A percentile compares a stretch with the other conserved stretches of the same genome.
Conservation (phyloP, 805 yeast genomes). For the Priceomyces fermenticarens region DNA sequence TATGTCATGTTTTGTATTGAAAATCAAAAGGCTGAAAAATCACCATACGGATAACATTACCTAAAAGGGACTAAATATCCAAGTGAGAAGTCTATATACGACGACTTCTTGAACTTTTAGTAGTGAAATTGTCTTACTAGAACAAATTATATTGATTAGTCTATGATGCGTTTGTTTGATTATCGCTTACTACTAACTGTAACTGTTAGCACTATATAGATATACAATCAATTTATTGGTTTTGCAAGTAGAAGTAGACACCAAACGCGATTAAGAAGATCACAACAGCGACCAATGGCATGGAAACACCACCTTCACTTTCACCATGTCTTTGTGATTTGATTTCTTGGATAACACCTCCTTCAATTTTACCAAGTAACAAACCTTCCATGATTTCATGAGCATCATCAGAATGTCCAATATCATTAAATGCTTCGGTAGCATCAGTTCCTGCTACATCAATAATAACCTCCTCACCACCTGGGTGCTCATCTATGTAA, state of each 20-base stretch:
- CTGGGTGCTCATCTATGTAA: constrained; percentile 48
- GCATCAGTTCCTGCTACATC: constrained; percentile 45
- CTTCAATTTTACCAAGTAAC: constrained; percentile 77
- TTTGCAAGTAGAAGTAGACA: constrained; percentile 34
- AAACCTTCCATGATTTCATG: constrained; percentile 67
- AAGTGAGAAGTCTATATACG: no score
- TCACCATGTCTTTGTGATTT: constrained; percentile 11
- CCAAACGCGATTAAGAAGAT: constrained; percentile 39
- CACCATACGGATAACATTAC: no score
- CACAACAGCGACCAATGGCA: constrained; percentile 31
- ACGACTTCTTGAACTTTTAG: no score
- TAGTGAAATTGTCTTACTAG: no score
- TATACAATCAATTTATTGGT: not conserved
- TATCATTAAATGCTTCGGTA: constrained; percentile 57
- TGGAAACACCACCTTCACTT: constrained; percentile 16
- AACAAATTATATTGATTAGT: no score
- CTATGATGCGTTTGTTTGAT: no score
- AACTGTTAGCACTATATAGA: no score
- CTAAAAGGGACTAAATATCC: no score
- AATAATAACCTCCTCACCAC: constrained; percentile 45
- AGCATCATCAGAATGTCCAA: constrained; percentile 98
- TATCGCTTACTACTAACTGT: no score
- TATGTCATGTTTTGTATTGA: no score
- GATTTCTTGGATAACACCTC: constrained; percentile 37
- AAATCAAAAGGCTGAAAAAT: no score